Evolutionary conservation across 129 eudicot species (phyloP).

Genomic region (Glebionis coronaria): DNA sequence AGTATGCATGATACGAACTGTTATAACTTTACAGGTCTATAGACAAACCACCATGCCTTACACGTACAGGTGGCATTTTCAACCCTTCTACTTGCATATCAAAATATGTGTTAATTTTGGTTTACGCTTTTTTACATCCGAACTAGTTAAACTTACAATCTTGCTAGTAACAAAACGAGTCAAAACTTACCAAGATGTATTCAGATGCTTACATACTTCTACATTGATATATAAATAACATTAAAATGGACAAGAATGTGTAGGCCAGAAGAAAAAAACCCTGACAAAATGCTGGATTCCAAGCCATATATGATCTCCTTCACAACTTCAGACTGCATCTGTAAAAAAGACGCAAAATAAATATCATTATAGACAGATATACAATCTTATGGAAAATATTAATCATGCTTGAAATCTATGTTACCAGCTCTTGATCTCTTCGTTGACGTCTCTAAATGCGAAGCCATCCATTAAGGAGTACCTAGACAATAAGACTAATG

Average conservation of each 20-base stretch:
- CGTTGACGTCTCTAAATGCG: slow-evolving; percentile 93
- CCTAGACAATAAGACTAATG: slow-evolving; percentile 38
- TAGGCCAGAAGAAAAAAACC: slow-evolving; percentile 40
- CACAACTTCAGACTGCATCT: slow-evolving; percentile 99
- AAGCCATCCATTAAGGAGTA: slow-evolving; percentile 93
- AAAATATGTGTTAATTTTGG: not conserved
- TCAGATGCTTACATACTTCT: too few relatives aligned
- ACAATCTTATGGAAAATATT: not conserved
- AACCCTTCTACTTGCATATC: not conserved
- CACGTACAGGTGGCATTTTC: not conserved
- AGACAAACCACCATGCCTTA: not conserved
- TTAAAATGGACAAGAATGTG: not conserved
- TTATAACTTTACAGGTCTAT: too few relatives aligned
- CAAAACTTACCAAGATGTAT: too few relatives aligned
- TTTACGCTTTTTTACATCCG: not conserved
- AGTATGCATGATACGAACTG: not conserved
- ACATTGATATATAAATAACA: not conserved
- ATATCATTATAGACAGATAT: slow-evolving; percentile 8
- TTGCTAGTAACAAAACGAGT: too few relatives aligned
- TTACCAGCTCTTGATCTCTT: slow-evolving; percentile 95
- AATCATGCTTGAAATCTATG: not conserved
- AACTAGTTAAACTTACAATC: too few relatives aligned
- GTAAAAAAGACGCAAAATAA: slow-evolving; percentile 16
- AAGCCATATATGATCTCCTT: slow-evolving; percentile 94
- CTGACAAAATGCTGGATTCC: slow-evolving; percentile 96